These are phyloP conservation scores for Saposhnikovia divaricata DNA, from an alignment of 129 eudicot genomes.

Conservation along the genomic window DNA sequence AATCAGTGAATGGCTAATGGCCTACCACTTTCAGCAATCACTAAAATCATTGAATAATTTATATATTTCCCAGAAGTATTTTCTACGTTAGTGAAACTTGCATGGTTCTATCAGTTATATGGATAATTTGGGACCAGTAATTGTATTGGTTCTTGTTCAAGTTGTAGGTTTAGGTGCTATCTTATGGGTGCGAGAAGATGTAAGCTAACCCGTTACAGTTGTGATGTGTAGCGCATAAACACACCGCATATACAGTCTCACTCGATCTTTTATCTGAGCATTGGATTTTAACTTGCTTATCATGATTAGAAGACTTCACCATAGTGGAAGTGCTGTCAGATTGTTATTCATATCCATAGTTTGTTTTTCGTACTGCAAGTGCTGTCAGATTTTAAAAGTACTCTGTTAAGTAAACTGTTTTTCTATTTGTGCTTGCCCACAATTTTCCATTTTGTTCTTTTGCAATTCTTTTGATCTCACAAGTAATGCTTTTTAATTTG, in stretches of 20 bases:
- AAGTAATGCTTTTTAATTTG: not conserved
- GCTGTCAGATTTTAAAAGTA: not conserved
- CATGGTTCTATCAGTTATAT: no score
- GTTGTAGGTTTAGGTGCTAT: no score
- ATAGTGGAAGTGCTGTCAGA: not conserved
- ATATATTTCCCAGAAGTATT: no score
- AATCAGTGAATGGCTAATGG: no score
- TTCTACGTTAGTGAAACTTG: no score
- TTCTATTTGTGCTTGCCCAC: not conserved
- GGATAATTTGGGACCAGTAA: no score
- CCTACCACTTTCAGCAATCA: no score
- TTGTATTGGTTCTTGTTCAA: no score
- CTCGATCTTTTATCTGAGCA: not conserved
- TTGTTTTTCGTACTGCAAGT: not conserved
- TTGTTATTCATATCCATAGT: no score
- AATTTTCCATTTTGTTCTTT: not conserved
- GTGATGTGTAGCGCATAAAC: not conserved
- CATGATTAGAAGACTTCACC: not conserved
- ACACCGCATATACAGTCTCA: not conserved
- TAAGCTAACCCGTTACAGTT: no score
- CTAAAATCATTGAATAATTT: no score
- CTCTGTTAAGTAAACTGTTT: not conserved
- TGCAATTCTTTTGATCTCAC: not conserved
- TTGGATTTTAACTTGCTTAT: not conserved
- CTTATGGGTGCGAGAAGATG: no score